phyloP scores from a whole-genome alignment of 495 filamentous ascomycete genomes.

The Lindgomyces ingoldianus region DNA sequence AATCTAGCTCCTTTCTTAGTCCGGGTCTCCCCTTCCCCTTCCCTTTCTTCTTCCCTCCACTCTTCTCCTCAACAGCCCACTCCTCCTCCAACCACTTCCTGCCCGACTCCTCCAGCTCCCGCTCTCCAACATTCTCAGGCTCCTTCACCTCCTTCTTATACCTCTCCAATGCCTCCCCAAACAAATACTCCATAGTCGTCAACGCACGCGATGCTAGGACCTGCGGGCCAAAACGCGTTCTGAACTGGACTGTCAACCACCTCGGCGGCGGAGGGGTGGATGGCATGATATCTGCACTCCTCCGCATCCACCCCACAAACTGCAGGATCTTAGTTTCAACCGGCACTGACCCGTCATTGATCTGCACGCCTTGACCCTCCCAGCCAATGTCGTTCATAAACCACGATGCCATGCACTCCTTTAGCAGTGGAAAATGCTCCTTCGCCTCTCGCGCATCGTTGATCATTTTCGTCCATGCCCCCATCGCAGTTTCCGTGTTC shows the following conservation, averaged over 20 bases:
- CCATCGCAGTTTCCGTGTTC: neutral
- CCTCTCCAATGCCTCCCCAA: neutral
- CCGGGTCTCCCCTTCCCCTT: neutral
- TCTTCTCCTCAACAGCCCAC: neutral
- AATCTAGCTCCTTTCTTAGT: too few relatives aligned
- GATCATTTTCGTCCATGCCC: neutral
- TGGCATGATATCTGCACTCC: too few relatives aligned
- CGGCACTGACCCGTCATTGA: neutral
- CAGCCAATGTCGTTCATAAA: neutral
- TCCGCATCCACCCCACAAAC: conserved; percentile 3
- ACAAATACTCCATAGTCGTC: too few relatives aligned
- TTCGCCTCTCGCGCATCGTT: conserved; percentile 3
- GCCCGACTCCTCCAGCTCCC: neutral
- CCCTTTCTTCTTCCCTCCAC: neutral
- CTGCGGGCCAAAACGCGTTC: too few relatives aligned
- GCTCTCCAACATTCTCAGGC: neutral
- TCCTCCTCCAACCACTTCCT: conserved; percentile 15
- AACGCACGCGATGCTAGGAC: too few relatives aligned
- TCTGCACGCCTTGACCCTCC: neutral
- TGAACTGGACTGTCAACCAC: conserved; percentile 11
- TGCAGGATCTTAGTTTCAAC: neutral
- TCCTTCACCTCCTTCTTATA: neutral
- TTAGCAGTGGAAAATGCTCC: conserved; percentile 1
- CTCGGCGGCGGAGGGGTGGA: neutral
- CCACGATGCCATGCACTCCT: conserved; percentile 5